Evolutionary conservation across 148 eudicot genomes (phyloP).

Genomic region (Nepenthes mirabilis): DNA sequence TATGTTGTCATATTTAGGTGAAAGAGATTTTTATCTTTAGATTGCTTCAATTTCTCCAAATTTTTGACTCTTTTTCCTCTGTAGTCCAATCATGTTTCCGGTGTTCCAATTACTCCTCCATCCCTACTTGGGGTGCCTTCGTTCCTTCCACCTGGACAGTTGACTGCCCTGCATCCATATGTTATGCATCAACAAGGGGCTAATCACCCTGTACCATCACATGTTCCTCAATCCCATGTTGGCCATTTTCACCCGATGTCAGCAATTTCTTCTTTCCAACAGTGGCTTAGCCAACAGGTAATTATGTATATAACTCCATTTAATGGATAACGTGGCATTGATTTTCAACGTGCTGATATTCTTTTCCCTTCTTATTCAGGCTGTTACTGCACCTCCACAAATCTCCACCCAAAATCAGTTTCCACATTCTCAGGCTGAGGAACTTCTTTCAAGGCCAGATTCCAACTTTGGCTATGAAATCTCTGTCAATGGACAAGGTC

Average conservation of each 20-base stretch:
- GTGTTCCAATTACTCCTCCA: slow-evolving; percentile 45
- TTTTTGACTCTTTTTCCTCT: not conserved
- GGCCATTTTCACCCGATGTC: slow-evolving; percentile 44
- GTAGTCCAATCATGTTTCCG: slow-evolving; percentile 52
- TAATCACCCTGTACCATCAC: slow-evolving; percentile 48
- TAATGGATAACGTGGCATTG: not conserved
- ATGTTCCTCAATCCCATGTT: slow-evolving; percentile 49
- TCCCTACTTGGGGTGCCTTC: slow-evolving; percentile 71
- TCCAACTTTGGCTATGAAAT: slow-evolving; percentile 36
- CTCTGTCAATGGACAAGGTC: slow-evolving; percentile 38
- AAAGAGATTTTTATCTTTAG: not conserved
- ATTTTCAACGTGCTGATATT: not conserved
- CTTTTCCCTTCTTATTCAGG: slow-evolving; percentile 21
- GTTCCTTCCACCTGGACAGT: slow-evolving; percentile 61
- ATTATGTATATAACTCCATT: not conserved
- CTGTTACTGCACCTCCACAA: slow-evolving; percentile 35
- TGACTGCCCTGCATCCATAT: slow-evolving; percentile 71
- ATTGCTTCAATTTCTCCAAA: not conserved
- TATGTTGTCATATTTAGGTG: no score
- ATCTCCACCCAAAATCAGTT: slow-evolving; percentile 32
- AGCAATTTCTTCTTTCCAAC: slow-evolving; percentile 37
- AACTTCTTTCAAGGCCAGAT: slow-evolving; percentile 34
- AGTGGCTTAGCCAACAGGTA: slow-evolving; percentile 82
- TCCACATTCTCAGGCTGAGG: slow-evolving; percentile 29
- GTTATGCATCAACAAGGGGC: slow-evolving; percentile 74